Conservation (phyloP, 768 basidiomycete species). For the Butyriboletus loyo region DNA sequence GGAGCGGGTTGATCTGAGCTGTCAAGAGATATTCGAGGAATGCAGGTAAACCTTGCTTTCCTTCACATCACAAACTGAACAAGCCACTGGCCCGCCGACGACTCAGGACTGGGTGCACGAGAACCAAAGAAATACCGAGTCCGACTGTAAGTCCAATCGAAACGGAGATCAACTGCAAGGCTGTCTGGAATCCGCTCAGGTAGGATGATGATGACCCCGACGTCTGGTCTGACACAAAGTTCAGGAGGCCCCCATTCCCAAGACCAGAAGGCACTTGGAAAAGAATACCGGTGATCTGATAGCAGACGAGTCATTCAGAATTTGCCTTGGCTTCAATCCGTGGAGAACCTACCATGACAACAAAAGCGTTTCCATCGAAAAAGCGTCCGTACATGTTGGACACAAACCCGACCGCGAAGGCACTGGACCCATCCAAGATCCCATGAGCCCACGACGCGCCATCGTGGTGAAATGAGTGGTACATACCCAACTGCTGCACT, state of each 20-base stretch:
- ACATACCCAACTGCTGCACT: conserved; percentile 69
- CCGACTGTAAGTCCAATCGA: conserved; percentile 81
- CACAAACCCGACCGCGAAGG: conserved; percentile 77
- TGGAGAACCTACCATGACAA: conserved; percentile 61
- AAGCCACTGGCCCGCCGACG: conserved; percentile 55
- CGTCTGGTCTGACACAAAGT: conserved; percentile 57
- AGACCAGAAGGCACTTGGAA: conserved; percentile 86
- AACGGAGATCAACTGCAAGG: conserved; percentile 72
- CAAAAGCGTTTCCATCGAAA: conserved; percentile 72
- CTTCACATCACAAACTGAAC: conserved; percentile 49
- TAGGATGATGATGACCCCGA: conserved; percentile 55
- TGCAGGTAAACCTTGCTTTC: background rate
- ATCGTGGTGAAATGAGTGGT: background rate
- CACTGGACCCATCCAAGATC: conserved; percentile 34
- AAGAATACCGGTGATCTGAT: conserved; percentile 68
- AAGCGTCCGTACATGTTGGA: conserved; percentile 77
- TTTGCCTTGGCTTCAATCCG: background rate
- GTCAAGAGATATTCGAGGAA: background rate
- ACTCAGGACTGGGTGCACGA: conserved; percentile 64
- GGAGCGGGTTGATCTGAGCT: background rate
- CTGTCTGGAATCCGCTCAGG: conserved; percentile 69
- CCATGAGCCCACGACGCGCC: background rate
- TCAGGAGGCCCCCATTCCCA: conserved; percentile 74
- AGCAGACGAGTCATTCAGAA: background rate
- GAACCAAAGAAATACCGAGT: conserved; percentile 62